Conservation (phyloP, 2,329 filamentous ascomycete genomes). For the Aureobasidium sp. region DNA sequence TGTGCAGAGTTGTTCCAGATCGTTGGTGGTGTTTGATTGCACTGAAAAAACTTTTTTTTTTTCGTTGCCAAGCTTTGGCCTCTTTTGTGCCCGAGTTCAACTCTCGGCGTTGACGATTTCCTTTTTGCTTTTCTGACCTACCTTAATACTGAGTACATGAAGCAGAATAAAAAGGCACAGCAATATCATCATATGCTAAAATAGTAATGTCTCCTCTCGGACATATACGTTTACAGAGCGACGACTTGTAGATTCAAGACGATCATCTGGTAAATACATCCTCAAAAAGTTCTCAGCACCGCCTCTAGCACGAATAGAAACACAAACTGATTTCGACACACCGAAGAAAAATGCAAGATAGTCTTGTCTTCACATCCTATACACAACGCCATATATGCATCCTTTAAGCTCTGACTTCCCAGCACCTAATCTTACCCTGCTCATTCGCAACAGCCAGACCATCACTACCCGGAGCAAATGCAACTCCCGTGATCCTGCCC, state of each 20-base stretch:
- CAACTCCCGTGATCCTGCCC: conserved; percentile 62
- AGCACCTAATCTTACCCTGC: conserved; percentile 75
- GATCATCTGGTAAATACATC: too few relatives aligned
- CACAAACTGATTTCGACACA: background rate
- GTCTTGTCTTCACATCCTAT: background rate
- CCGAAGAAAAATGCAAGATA: background rate
- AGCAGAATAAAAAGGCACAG: too few relatives aligned
- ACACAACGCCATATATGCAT: background rate
- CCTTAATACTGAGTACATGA: background rate
- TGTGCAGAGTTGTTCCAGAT: background rate
- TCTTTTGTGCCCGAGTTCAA: background rate
- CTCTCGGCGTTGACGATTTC: background rate
- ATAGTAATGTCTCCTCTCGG: too few relatives aligned
- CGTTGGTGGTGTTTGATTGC: background rate
- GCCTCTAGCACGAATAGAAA: background rate
- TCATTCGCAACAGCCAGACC: conserved; percentile 83
- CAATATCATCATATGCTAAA: too few relatives aligned
- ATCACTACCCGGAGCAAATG: conserved; percentile 33
- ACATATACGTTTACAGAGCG: too few relatives aligned
- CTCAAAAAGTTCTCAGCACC: background rate
- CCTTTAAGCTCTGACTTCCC: conserved; percentile 58
- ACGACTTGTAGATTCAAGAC: background rate
- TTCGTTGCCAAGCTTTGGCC: background rate
- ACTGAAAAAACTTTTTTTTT: background rate
- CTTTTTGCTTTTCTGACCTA: background rate